Conservation (phyloP, 495 filamentous ascomycete species). For the Entonaema liquescens region DNA sequence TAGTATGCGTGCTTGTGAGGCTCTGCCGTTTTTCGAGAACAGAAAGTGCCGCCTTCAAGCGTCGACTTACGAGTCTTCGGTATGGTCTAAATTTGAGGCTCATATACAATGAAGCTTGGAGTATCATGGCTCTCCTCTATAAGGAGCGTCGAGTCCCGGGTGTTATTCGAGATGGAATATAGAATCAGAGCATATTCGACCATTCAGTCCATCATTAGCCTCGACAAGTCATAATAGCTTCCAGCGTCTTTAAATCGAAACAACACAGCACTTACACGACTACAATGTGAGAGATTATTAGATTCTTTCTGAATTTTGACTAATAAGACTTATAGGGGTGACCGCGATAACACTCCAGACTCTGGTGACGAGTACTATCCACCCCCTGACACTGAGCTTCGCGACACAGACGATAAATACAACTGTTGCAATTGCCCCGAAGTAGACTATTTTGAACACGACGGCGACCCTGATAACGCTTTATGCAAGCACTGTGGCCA, state of each 20-base stretch:
- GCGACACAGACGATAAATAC: not conserved
- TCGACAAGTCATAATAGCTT: not conserved
- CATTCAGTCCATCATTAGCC: not conserved
- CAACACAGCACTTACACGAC: not conserved
- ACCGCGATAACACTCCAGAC: not conserved
- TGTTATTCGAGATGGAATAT: conserved; percentile 3
- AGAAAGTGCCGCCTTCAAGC: not conserved
- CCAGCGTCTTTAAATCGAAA: not conserved
- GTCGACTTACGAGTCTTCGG: conserved; percentile 2
- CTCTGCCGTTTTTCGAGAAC: conserved; percentile 23
- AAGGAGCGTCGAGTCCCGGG: conserved; percentile 20
- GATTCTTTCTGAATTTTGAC: not conserved
- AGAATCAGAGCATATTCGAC: conserved; percentile 8
- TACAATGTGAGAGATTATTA: conserved; percentile 21
- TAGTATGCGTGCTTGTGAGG: conserved; percentile 6
- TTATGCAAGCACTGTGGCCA: conserved; percentile 10
- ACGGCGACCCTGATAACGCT: not conserved
- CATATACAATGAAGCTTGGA: not conserved
- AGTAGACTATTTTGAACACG: conserved; percentile 2
- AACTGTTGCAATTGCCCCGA: not conserved
- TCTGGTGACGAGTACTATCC: not conserved
- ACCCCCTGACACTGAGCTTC: not conserved
- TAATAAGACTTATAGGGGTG: conserved; percentile 17
- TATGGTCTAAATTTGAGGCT: conserved; percentile 4
- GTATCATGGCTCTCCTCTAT: conserved; percentile 20